These are phyloP conservation scores for Triticum monococcum DNA, from an alignment of 176 grass and related monocot genomes.

Conservation along the genomic window DNA sequence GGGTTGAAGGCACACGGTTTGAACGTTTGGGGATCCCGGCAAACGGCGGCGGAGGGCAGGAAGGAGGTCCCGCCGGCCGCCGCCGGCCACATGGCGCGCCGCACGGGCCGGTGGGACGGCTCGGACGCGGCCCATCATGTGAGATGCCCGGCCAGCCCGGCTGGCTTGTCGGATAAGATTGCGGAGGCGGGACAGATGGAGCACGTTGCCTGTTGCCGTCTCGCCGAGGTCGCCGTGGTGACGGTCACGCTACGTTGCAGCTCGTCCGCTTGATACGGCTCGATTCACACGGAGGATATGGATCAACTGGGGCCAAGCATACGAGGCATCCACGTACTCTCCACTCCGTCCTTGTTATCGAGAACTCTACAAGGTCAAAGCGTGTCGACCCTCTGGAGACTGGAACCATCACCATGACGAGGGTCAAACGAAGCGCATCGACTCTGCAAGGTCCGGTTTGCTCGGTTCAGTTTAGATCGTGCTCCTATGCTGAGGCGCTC, in stretches of 20 bases:
- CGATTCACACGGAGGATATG: not conserved
- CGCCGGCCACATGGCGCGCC: constrained; percentile 22
- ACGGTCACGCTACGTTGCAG: not conserved
- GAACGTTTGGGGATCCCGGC: not conserved
- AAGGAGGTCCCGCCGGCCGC: not conserved
- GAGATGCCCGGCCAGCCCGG: not conserved
- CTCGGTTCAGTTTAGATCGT: not conserved
- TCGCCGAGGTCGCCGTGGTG: not conserved
- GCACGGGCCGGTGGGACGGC: not conserved
- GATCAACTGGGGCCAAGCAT: not conserved
- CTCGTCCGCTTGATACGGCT: not conserved
- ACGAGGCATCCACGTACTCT: not conserved
- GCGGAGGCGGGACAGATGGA: not conserved
- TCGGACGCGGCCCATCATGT: constrained; percentile 28
- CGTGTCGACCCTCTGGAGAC: not conserved
- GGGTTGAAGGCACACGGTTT: not conserved
- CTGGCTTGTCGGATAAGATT: not conserved
- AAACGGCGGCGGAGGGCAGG: not conserved
- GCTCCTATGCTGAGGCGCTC: not conserved
- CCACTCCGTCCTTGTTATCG: not conserved
- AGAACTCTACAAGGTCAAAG: not conserved
- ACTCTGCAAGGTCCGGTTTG: not conserved
- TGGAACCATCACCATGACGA: not conserved
- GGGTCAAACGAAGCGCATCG: not conserved
- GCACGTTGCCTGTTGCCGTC: not conserved